Base-by-base conservation (phyloP, 352 stramenopile genomes). In the Thalassiosira livingstoniorum region DNA sequence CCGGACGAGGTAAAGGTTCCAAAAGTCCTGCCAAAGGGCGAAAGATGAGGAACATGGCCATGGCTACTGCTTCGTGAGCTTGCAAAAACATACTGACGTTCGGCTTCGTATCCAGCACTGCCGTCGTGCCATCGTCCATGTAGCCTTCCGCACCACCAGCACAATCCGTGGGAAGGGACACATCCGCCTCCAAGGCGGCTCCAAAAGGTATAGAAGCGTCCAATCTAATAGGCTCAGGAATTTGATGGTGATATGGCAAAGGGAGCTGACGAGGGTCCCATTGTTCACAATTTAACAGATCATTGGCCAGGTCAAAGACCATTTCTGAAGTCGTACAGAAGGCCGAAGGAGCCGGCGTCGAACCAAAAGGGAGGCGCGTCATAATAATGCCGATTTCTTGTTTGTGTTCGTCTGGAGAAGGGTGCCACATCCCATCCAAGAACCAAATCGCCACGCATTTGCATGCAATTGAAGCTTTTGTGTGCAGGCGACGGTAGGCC, bases 381-480 rank as follows among this genome's bases (percentile, higher is more conserved):
- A 47, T 18, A 18, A 47, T 47, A 15, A 15, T 47, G 7, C 7
- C 39, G 7, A 47, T 47, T 7, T 47, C 15, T 7, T 47, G 7
- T 47, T 7, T 7, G 7, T 47, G 7, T 18, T 47, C 15, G 7
- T 7, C 15, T n/a, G n/a, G n/a, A n/a, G n/a, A n/a, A 15, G 21
- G 39, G 47, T 0, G 10, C 21, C n/a, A 4, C 10, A n/a, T 63
- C 42, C 37, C 21, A 10, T 74, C 32, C 1, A 32, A 27, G 42
- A 58, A 23, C 63, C 47, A 63, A 27, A 23, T 47, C 2, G 65
- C 61, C 5, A 67, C 47, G 31, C 31, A 47, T 69, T 69, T 69
- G 15, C 18, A n/a, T 51, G 61, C 2, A 21, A 55, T 47, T 45
- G 3, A 32, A 10, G 35, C 1, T 31, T 3, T 55, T 53, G 65